Conservation (phyloP, 1,284 basidiomycete species). For the Schizophyllum amplum region DNA sequence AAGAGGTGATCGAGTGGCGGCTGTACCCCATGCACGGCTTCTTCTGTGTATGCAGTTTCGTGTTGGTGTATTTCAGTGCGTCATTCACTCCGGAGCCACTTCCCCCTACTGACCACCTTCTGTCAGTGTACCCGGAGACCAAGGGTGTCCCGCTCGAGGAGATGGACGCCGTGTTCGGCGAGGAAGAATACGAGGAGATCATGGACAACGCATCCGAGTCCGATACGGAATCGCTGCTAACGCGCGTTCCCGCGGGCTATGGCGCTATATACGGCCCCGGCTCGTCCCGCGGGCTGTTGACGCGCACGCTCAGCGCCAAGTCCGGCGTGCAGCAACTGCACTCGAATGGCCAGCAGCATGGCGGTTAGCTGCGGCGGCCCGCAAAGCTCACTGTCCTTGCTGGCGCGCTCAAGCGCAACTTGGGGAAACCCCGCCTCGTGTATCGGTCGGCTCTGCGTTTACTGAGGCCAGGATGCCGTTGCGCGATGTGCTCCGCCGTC, state of each 20-base stretch:
- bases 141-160: constrained; percentile 75
- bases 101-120: neutral
- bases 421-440: neutral
- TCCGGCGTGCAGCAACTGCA: neutral
- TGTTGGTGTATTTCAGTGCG: constrained; percentile 63
- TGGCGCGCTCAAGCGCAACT: neutral
- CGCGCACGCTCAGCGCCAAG: neutral
- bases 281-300: neutral
- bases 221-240: constrained; percentile 47
- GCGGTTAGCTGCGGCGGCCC: neutral
- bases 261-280: neutral
- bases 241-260: constrained; percentile 1
- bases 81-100: constrained; percentile 3
- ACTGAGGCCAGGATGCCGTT: neutral
- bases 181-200: constrained; percentile 58
- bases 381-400: neutral
- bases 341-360: neutral
- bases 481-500: neutral
- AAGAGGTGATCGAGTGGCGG: constrained; percentile 88
- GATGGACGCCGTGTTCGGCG: constrained; percentile 78
- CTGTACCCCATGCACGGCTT: constrained; percentile 96
- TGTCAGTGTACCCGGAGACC: constrained; percentile 73
- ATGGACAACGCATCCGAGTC: constrained; percentile 65
- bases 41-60: constrained; percentile 84
- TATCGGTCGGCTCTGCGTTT: neutral